Percentiles rank a stretch among this genome's conserved stretches.
These are phyloP conservation scores for Erodium texanum DNA, from an alignment of 441 rosid genomes.

Conservation along the genomic window DNA sequence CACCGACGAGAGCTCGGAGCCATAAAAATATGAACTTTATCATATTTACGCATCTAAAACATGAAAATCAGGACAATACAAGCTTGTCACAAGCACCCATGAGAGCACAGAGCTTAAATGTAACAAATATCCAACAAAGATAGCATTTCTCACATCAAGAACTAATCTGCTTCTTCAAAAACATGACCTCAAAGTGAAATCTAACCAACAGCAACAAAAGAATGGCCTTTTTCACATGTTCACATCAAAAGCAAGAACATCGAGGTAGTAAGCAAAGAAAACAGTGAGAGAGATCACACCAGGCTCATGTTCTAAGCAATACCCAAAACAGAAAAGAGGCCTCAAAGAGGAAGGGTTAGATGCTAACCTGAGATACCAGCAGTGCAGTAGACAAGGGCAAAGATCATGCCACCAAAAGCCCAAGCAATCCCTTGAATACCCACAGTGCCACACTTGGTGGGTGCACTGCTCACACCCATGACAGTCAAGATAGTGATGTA, in stretches of 20 bases:
- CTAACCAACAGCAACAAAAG: background rate
- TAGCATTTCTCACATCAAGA: background rate
- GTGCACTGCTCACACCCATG: constrained; percentile 40
- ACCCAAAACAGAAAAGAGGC: background rate
- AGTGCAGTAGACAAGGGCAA: constrained; percentile 63
- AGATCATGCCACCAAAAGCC: constrained; percentile 71
- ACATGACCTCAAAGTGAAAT: background rate
- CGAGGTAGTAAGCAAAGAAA: no score
- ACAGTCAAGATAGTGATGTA: constrained; percentile 54
- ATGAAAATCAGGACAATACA: no score
- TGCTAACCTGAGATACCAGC: constrained; percentile 52
- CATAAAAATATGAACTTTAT: no score
- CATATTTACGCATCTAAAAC: no score
- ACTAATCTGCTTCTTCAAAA: no score
- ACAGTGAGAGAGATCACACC: no score
- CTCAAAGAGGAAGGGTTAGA: background rate
- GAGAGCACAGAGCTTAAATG: no score
- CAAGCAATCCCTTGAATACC: constrained; percentile 66
- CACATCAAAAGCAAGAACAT: background rate
- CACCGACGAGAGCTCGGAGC: no score
- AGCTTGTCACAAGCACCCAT: no score
- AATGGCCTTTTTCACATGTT: background rate
- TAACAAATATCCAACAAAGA: no score
- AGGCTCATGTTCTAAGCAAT: no score
- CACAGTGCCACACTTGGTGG: constrained; percentile 32